Evolutionary conservation across 805 yeast genomes (phyloP).

Genomic region (Isabelozyma heimii): DNA sequence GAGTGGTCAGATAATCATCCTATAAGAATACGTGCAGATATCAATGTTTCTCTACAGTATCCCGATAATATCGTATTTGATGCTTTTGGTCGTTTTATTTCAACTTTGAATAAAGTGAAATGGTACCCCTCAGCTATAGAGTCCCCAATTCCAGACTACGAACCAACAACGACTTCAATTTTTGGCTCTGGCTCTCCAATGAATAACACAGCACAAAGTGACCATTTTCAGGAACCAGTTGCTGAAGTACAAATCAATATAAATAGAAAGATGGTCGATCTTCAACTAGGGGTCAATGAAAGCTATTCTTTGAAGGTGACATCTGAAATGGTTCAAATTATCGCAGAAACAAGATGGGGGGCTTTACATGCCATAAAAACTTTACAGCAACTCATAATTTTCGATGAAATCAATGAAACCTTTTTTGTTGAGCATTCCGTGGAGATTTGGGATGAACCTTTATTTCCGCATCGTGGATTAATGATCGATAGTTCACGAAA

Average conservation of each 20-base stretch:
- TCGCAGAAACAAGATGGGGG: conserved; percentile 39
- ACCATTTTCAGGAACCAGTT: no score
- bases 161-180: conserved; percentile 12
- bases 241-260: no score
- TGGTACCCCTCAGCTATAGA: conserved; percentile 37
- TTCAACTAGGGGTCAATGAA: conserved; percentile 38
- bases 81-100: conserved; percentile 18
- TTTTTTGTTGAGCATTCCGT: conserved; percentile 32
- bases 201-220: no score
- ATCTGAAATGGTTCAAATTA: conserved; percentile 14
- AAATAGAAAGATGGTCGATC: conserved; percentile 9
- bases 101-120: conserved; percentile 15
- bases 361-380: conserved; percentile 40
- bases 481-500: conserved; percentile 40
- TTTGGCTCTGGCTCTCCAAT: neutral
- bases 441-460: conserved; percentile 30
- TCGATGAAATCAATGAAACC: conserved; percentile 11
- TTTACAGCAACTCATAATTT: conserved; percentile 37
- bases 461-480: conserved; percentile 36
- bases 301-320: no score
- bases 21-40: conserved; percentile 1
- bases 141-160: conserved; percentile 15
- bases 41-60: conserved; percentile 4
- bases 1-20: conserved; percentile 15
- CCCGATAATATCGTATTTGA: conserved; percentile 11